phyloP scores from a whole-genome alignment of 306 rosid genomes.

The Prunus mume region DNA sequence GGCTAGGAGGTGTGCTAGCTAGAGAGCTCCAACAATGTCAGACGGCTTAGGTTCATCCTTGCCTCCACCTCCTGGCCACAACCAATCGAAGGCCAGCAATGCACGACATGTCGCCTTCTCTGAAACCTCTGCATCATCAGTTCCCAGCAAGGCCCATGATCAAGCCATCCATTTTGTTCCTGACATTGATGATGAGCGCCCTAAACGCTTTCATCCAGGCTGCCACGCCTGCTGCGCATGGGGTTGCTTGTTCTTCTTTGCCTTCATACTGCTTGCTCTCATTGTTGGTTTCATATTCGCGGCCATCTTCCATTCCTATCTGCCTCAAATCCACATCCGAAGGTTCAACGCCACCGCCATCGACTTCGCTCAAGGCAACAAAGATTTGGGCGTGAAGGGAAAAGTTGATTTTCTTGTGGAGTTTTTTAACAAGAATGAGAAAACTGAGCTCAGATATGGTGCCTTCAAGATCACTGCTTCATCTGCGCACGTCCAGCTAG shows the following conservation, averaged over 20 bases:
- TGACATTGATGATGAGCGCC: slow-evolving; percentile 9
- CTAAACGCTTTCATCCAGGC: slow-evolving; percentile 5
- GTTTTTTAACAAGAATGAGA: slow-evolving; percentile 42
- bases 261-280: slow-evolving; percentile 25
- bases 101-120: slow-evolving; percentile 26
- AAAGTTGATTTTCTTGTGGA: slow-evolving; percentile 2
- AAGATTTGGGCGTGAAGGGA: neutral
- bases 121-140: neutral
- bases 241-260: slow-evolving; percentile 27
- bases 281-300: slow-evolving; percentile 28
- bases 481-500: slow-evolving; percentile 14
- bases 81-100: slow-evolving; percentile 8
- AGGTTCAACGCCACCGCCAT: slow-evolving; percentile 19
- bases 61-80: slow-evolving; percentile 18
- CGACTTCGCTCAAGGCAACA: slow-evolving; percentile 10
- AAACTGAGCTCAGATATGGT: slow-evolving; percentile 28
- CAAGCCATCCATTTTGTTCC: neutral
- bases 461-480: slow-evolving; percentile 14
- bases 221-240: slow-evolving; percentile 37
- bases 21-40: slow-evolving; percentile 26
- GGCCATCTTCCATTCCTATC: slow-evolving; percentile 31
- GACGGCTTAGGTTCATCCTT: slow-evolving; percentile 2
- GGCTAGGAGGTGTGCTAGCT: slow-evolving; percentile 23
- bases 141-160: neutral
- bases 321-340: slow-evolving; percentile 40